Evolutionary conservation across 441 rosid species (phyloP).

Genomic region (Macaranga tanarius): DNA sequence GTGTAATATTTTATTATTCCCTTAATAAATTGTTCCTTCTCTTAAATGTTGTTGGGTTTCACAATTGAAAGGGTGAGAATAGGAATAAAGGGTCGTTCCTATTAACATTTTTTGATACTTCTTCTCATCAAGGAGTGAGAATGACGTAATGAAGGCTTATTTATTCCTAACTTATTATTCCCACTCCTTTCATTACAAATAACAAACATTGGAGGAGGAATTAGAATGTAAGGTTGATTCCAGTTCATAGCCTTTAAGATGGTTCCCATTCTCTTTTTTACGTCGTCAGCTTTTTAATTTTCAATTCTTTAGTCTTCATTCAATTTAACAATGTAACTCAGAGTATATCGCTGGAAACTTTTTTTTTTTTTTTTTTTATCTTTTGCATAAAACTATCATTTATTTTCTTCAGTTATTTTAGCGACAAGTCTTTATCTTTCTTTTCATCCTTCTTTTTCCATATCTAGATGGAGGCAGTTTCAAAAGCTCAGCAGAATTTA

Average conservation of each 20-base stretch:
- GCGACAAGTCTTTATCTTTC: neutral
- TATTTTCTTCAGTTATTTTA: neutral
- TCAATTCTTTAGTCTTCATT: too few relatives aligned
- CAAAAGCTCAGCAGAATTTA: neutral
- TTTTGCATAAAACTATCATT: neutral
- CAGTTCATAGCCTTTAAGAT: neutral
- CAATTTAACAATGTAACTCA: too few relatives aligned
- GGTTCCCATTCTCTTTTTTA: too few relatives aligned
- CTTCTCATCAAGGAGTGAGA: neutral
- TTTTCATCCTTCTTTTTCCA: neutral
- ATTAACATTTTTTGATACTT: neutral
- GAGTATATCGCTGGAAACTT: too few relatives aligned
- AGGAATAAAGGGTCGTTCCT: neutral
- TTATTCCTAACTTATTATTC: neutral
- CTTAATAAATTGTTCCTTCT: neutral
- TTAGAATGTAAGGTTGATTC: neutral
- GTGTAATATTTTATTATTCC: too few relatives aligned
- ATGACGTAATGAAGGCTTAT: neutral
- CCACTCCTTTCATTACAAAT: neutral
- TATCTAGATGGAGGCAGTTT: neutral
- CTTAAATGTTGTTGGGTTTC: conserved; percentile 3
- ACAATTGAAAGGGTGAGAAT: neutral
- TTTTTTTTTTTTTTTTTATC: neutral
- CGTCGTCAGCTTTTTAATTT: too few relatives aligned
- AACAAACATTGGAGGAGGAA: neutral